A percentile compares a stretch with the other conserved stretches of the same genome.
These are phyloP conservation scores for Eutrema japonicum DNA, from an alignment of 345 rosid species.

Conservation along the genomic window DNA sequence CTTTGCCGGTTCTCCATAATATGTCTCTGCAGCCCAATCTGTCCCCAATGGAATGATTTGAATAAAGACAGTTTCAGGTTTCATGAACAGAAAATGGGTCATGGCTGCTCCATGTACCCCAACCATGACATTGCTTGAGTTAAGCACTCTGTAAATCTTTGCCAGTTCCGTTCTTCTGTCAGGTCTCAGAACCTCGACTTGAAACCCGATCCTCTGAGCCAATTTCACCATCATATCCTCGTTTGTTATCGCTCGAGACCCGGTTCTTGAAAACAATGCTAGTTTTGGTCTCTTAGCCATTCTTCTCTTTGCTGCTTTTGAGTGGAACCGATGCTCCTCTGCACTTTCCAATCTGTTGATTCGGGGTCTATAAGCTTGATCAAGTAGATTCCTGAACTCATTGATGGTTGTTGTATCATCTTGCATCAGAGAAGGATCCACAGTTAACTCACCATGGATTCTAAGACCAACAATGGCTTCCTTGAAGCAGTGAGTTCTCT, in stretches of 20 bases:
- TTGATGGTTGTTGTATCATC: slow-evolving; percentile 45
- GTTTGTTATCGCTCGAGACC: slow-evolving; percentile 68
- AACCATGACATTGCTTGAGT: slow-evolving; percentile 77
- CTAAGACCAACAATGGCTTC: slow-evolving; percentile 74
- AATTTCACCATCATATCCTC: slow-evolving; percentile 60
- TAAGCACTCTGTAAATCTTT: slow-evolving; percentile 61
- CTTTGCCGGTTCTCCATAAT: slow-evolving; percentile 78
- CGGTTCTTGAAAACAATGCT: slow-evolving; percentile 65
- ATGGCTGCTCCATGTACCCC: slow-evolving; percentile 95
- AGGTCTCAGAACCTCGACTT: slow-evolving; percentile 65
- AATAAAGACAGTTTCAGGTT: slow-evolving; percentile 65
- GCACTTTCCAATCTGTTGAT: slow-evolving; percentile 49
- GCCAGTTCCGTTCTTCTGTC: slow-evolving; percentile 64
- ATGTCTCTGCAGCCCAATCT: slow-evolving; percentile 84
- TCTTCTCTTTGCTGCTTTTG: slow-evolving; percentile 22
- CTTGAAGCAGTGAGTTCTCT: slow-evolving; percentile 79
- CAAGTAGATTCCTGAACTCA: slow-evolving; percentile 65
- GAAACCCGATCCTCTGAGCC: slow-evolving; percentile 71
- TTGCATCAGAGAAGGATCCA: slow-evolving; percentile 57
- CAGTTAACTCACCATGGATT: slow-evolving; percentile 76
- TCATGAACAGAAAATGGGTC: slow-evolving; percentile 86
- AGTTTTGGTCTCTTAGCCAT: slow-evolving; percentile 56
- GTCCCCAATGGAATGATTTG: slow-evolving; percentile 84
- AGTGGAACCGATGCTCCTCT: slow-evolving; percentile 39
- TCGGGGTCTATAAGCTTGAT: slow-evolving; percentile 63